Conservation (phyloP, 179 eudicot species). For the Beta macrorhiza region DNA sequence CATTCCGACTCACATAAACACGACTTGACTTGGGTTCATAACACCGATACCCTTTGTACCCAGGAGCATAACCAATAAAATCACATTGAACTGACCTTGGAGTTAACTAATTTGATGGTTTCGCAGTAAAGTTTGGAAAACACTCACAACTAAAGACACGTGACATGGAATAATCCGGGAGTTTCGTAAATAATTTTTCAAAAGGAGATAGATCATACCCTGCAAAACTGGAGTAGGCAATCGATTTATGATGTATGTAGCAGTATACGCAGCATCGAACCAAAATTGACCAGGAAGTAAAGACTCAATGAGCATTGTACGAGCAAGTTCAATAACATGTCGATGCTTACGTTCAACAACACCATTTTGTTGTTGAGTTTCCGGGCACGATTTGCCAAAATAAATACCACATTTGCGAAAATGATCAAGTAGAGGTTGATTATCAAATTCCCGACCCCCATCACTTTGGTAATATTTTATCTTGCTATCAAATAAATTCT, state of each 20-base stretch:
- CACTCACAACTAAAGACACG: not conserved
- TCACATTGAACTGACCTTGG: not conserved
- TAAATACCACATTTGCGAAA: too few relatives aligned
- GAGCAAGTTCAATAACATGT: not conserved
- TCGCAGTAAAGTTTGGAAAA: not conserved
- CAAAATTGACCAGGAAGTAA: not conserved
- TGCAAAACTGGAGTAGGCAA: not conserved
- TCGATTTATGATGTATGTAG: not conserved
- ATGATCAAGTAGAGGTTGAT: too few relatives aligned
- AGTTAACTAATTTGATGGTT: not conserved
- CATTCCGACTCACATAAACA: conserved; percentile 4
- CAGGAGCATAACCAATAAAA: not conserved
- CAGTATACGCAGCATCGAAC: too few relatives aligned
- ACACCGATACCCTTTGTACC: not conserved
- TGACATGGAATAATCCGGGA: not conserved
- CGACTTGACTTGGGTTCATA: not conserved
- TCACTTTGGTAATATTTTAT: too few relatives aligned
- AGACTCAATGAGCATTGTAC: not conserved
- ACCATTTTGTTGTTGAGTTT: too few relatives aligned
- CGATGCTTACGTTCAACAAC: too few relatives aligned
- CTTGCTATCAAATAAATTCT: too few relatives aligned
- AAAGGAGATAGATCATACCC: not conserved
- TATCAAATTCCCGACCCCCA: too few relatives aligned
- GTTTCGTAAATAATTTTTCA: not conserved
- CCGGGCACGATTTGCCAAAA: too few relatives aligned